phyloP scores from a whole-genome alignment of 345 rosid species.

The Citrus maxima region DNA sequence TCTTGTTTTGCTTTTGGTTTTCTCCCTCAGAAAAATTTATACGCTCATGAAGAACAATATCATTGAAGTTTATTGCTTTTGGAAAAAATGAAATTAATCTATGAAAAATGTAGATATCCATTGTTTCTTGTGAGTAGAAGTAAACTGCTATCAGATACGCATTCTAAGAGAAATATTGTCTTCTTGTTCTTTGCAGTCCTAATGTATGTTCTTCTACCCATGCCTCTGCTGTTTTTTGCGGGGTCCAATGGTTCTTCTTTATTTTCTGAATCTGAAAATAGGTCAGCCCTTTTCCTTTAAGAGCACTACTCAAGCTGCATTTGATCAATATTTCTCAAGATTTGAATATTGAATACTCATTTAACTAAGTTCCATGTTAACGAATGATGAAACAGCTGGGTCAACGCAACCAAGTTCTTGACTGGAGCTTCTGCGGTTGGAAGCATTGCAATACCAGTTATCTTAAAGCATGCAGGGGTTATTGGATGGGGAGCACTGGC shows the following conservation, averaged over 20 bases:
- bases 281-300: conserved; percentile 30
- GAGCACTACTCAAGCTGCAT: not conserved
- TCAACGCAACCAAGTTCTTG: conserved; percentile 84
- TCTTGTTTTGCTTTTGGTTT: not conserved
- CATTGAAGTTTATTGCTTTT: not conserved
- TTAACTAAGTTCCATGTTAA: not conserved
- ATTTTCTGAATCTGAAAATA: conserved; percentile 54
- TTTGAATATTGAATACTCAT: not conserved
- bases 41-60: not conserved
- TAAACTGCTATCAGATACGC: not conserved
- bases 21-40: not conserved
- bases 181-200: conserved; percentile 50
- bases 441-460: conserved; percentile 90
- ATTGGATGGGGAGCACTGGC: conserved; percentile 95
- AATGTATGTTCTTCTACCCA: conserved; percentile 89
- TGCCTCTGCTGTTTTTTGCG: conserved; percentile 86
- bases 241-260: conserved; percentile 73
- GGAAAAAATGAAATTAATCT: not conserved
- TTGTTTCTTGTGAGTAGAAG: not conserved
- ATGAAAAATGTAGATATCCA: not conserved
- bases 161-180: not conserved
- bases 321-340: not conserved
- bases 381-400: conserved; percentile 59
- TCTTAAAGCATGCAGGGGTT: conserved; percentile 85
- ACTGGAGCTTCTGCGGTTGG: conserved; percentile 90